Percentiles rank a stretch among this genome's conserved stretches.
Evolutionary conservation across 2,329 filamentous ascomycete species (phyloP).

Genomic region (Fusarium verrucosum): DNA sequence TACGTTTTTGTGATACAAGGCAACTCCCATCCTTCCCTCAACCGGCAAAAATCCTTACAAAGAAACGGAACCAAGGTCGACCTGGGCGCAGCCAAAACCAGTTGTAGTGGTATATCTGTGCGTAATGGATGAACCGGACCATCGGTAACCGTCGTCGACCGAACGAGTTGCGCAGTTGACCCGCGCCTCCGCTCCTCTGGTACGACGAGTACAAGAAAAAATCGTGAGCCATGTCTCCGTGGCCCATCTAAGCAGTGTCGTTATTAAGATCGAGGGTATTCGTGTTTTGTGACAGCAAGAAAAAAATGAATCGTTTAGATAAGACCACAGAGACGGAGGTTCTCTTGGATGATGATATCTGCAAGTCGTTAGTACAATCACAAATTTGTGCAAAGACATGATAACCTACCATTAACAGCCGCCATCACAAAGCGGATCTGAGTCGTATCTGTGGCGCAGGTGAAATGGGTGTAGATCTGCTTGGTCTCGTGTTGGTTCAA

Average conservation of each 20-base stretch:
- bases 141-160: constrained; percentile 25
- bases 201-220: constrained; percentile 49
- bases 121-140: constrained; percentile 24
- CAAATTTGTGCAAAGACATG: not conserved
- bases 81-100: constrained; percentile 43
- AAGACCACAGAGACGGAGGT: constrained; percentile 93
- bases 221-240: constrained; percentile 53
- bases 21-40: constrained; percentile 46
- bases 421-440: constrained; percentile 99
- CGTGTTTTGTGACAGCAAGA: constrained; percentile 51
- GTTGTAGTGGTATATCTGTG: constrained; percentile 36
- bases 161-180: constrained; percentile 33
- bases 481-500: constrained; percentile 99
- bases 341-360: constrained; percentile 99
- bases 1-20: constrained; percentile 48
- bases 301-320: constrained; percentile 73
- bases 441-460: constrained; percentile 97
- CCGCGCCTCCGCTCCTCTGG: constrained; percentile 41
- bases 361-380: constrained; percentile 53
- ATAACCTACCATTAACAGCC: constrained; percentile 87
- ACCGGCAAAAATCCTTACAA: constrained; percentile 45
- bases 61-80: constrained; percentile 45
- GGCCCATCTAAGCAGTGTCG: constrained; percentile 51
- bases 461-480: constrained; percentile 99
- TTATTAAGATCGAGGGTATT: constrained; percentile 58